Percentiles rank a stretch among this genome's conserved stretches.
Evolutionary conservation across 2,329 filamentous ascomycete genomes (phyloP).

Genomic region (Cladophialophora bantiana): DNA sequence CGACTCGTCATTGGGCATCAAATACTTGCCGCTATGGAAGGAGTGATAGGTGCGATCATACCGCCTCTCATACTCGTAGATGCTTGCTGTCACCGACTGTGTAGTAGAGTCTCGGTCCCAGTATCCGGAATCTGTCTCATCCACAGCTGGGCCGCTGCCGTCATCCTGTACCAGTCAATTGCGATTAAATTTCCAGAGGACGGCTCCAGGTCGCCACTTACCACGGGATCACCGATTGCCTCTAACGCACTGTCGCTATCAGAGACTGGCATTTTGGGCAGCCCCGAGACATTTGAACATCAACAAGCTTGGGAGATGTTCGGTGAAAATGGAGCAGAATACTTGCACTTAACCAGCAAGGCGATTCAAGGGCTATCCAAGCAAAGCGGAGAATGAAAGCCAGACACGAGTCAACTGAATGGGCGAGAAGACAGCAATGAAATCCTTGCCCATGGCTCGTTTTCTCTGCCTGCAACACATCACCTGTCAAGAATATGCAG

Average conservation of each 20-base stretch:
- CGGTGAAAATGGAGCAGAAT: background rate
- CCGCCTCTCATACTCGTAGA: constrained; percentile 44
- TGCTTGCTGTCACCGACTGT: constrained; percentile 41
- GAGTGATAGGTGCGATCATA: constrained; percentile 46
- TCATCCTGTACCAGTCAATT: constrained; percentile 2
- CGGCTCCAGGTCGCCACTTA: background rate
- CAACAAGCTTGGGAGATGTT: background rate
- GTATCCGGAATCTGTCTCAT: constrained; percentile 26
- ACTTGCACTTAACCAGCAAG: background rate
- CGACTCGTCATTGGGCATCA: constrained; percentile 51
- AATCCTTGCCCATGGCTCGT: background rate
- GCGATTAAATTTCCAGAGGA: background rate
- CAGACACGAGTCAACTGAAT: background rate
- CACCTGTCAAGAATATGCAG: background rate
- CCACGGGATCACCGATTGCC: constrained; percentile 11
- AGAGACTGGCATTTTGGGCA: constrained; percentile 4
- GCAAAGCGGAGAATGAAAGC: background rate
- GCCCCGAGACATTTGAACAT: background rate
- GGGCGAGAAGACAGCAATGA: background rate
- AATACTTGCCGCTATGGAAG: constrained; percentile 49
- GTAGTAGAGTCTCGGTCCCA: constrained; percentile 35
- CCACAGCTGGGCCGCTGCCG: background rate
- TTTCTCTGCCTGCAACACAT: constrained; percentile 5
- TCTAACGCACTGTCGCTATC: constrained; percentile 13
- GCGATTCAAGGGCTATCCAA: background rate